Evolutionary conservation across 306 rosid species (phyloP).

Genomic region (Alnus rubra): DNA sequence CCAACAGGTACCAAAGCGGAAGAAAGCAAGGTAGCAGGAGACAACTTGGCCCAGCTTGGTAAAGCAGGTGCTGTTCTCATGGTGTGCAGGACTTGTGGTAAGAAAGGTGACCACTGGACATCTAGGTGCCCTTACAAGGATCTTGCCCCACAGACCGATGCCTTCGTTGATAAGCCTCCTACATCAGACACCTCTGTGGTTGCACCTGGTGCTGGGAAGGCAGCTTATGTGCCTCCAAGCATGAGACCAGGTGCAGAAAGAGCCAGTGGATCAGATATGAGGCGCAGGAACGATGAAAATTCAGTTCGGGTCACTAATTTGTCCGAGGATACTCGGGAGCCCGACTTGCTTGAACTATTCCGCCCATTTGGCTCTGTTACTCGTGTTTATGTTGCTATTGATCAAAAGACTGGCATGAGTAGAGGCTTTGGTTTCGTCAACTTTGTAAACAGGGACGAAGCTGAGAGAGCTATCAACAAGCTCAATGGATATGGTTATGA

Average conservation of each 20-base stretch:
- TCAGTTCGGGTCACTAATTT: constrained; percentile 96
- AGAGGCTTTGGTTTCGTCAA: constrained; percentile 96
- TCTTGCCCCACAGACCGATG: constrained; percentile 62
- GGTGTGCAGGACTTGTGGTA: constrained; percentile 93
- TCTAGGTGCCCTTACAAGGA: constrained; percentile 97
- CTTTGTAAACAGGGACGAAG: constrained; percentile 91
- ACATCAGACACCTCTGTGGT: constrained; percentile 44
- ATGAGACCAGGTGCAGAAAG: constrained; percentile 75
- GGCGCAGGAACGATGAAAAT: constrained; percentile 91
- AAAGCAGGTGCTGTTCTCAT: constrained; percentile 81
- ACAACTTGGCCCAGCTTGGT: constrained; percentile 49
- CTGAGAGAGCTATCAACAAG: constrained; percentile 85
- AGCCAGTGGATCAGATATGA: constrained; percentile 66
- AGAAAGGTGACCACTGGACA: constrained; percentile 98
- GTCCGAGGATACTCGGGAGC: constrained; percentile 92
- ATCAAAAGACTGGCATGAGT: constrained; percentile 83
- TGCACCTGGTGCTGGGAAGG: constrained; percentile 50
- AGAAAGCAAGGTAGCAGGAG: constrained; percentile 67
- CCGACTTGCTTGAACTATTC: constrained; percentile 90
- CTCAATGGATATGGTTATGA: constrained; percentile 97
- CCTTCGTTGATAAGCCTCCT: constrained; percentile 59
- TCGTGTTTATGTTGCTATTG: constrained; percentile 93
- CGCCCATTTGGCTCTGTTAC: constrained; percentile 86
- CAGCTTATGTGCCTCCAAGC: constrained; percentile 81
- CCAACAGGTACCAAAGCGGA: constrained; percentile 71